These are phyloP conservation scores for Zasmidium citrigriseum DNA, from an alignment of 2,329 filamentous ascomycete species.

Conservation along the genomic window DNA sequence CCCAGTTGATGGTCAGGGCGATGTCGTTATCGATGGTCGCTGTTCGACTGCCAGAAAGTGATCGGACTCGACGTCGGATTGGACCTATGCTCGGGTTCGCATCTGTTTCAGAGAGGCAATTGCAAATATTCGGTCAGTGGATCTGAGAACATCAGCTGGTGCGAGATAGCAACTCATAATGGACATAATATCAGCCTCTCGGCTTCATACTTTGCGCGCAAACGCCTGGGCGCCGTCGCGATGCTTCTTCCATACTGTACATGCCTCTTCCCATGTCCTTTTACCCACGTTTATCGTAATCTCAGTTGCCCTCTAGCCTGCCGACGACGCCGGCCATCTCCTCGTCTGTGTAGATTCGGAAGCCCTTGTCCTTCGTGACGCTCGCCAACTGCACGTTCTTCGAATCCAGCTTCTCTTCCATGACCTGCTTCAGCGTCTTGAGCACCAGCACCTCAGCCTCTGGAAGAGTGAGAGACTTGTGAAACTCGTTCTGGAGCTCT, in stretches of 20 bases:
- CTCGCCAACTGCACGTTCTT: constrained; percentile 99
- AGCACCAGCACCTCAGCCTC: constrained; percentile 94
- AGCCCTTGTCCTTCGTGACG: constrained; percentile 95
- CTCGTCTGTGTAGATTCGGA: constrained; percentile 97
- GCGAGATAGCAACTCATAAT: not conserved
- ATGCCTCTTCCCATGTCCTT: constrained; percentile 9
- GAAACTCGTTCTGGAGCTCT: constrained; percentile 97
- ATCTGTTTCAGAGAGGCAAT: too few species aligned
- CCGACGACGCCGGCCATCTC: constrained; percentile 95
- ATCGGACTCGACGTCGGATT: too few species aligned
- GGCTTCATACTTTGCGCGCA: not conserved
- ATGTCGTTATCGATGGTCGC: too few species aligned
- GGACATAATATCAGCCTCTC: not conserved
- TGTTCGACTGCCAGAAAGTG: too few species aligned
- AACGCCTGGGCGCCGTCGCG: constrained; percentile 8
- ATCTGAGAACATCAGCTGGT: too few species aligned
- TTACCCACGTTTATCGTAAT: not conserved
- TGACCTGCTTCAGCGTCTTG: constrained; percentile 98
- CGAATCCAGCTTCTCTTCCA: constrained; percentile 98
- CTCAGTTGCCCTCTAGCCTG: constrained; percentile 61
- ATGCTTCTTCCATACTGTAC: constrained; percentile 24
- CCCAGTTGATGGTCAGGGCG: too few species aligned
- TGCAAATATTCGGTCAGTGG: too few species aligned
- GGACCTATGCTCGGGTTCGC: too few species aligned
- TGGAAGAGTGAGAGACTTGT: constrained; percentile 90